Conservation (phyloP, 139 green algal genomes). For the Zygnema cylindricum region DNA sequence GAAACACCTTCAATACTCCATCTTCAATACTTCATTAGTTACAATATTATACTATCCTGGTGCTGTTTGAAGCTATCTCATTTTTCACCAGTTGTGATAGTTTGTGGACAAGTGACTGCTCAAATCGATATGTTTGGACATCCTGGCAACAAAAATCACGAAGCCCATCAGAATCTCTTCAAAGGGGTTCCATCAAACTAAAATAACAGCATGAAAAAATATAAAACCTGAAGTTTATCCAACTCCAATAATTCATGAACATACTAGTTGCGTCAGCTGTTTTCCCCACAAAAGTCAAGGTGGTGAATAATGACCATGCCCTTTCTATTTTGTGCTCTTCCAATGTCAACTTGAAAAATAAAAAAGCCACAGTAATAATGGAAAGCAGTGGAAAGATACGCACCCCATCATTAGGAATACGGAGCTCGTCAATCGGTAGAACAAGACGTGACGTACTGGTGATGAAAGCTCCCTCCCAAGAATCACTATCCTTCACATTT, state of each 20-base stretch:
- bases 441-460: constrained; percentile 12
- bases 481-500: not conserved
- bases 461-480: constrained; percentile 11
- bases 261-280: too few species aligned
- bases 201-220: not conserved
- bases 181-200: not conserved
- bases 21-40: too few species aligned
- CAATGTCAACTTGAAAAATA: not conserved
- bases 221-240: not conserved
- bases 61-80: not conserved
- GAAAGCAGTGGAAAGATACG: not conserved
- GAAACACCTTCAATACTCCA: too few species aligned
- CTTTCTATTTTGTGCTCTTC: not conserved
- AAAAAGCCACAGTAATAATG: not conserved
- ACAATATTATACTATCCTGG: too few species aligned
- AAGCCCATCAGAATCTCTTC: not conserved
- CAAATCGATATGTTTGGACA: not conserved
- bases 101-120: not conserved
- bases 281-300: not conserved
- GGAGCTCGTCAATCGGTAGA: constrained; percentile 7
- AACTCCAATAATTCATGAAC: not conserved
- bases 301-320: not conserved
- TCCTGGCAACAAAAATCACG: not conserved
- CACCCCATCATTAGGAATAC: not conserved
- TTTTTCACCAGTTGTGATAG: not conserved